Evolutionary conservation across 1,284 basidiomycete genomes (phyloP).

Genomic region (Microbotryum violaceum): DNA sequence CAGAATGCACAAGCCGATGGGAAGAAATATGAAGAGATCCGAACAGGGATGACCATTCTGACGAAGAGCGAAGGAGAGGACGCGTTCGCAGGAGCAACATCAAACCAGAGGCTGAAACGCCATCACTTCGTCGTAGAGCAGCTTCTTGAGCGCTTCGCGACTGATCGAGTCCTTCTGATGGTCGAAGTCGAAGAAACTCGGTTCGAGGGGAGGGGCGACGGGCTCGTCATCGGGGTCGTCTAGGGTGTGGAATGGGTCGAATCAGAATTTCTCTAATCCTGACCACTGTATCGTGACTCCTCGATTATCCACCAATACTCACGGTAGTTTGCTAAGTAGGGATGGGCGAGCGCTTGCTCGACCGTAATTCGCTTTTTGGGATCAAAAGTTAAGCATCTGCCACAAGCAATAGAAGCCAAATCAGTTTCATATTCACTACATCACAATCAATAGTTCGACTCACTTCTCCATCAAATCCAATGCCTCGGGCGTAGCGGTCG

Average conservation of each 20-base stretch:
- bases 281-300: too few species aligned
- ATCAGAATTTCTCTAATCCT: too few species aligned
- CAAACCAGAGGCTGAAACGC: constrained; percentile 6
- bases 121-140: constrained; percentile 26
- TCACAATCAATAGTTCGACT: background rate
- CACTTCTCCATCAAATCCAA: constrained; percentile 66
- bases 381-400: constrained; percentile 49
- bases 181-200: constrained; percentile 91
- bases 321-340: constrained; percentile 76
- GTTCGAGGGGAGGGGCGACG: constrained; percentile 75
- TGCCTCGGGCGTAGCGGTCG: constrained; percentile 74
- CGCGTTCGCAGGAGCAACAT: constrained; percentile 1
- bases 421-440: constrained; percentile 39
- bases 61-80: background rate
- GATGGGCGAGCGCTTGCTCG: constrained; percentile 82
- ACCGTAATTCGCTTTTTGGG: constrained; percentile 88
- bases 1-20: background rate
- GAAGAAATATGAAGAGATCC: background rate
- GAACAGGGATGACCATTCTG: background rate
- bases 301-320: constrained; percentile 8
- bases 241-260: constrained; percentile 39
- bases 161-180: constrained; percentile 88
- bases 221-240: constrained; percentile 92
- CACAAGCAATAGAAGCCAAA: too few species aligned
- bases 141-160: constrained; percentile 62